Evolutionary conservation across 2,329 filamentous ascomycete species (phyloP).

Genomic region (Pseudohalonectria lignicola): DNA sequence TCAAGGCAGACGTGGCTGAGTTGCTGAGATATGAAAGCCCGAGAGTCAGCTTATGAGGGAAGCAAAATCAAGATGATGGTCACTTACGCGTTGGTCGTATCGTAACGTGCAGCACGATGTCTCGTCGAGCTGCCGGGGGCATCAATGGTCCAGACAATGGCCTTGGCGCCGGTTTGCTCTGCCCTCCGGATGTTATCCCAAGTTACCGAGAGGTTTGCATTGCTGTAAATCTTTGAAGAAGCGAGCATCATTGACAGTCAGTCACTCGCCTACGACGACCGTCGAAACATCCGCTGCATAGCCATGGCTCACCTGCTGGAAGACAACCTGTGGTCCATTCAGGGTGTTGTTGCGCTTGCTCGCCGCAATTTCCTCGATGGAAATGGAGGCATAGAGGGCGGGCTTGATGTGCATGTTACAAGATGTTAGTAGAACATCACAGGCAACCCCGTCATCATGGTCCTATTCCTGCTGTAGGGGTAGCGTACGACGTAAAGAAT

Average conservation of each 20-base stretch:
- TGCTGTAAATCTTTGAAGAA: constrained; percentile 15
- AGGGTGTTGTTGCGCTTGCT: constrained; percentile 13
- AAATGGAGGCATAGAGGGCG: constrained; percentile 19
- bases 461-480: too few relatives aligned
- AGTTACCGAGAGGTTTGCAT: constrained; percentile 19
- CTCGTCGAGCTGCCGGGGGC: constrained; percentile 11
- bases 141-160: constrained; percentile 26
- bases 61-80: background rate
- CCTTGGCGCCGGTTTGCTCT: constrained; percentile 21
- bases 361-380: constrained; percentile 21
- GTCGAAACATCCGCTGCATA: background rate
- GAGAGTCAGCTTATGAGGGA: background rate
- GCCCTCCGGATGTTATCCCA: constrained; percentile 20
- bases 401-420: too few relatives aligned
- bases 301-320: constrained; percentile 12
- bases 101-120: constrained; percentile 12
- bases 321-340: constrained; percentile 17
- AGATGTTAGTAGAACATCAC: too few relatives aligned
- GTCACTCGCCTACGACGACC: too few relatives aligned
- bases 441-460: too few relatives aligned
- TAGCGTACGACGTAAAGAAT: constrained; percentile 28
- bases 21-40: constrained; percentile 2
- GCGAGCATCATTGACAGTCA: too few relatives aligned
- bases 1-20: constrained; percentile 6
- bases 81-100: constrained; percentile 6